Evolutionary conservation across 768 basidiomycete species (phyloP), one percentile per base, ranked within the genome.

Genomic region (Daedalea quercina): DNA sequence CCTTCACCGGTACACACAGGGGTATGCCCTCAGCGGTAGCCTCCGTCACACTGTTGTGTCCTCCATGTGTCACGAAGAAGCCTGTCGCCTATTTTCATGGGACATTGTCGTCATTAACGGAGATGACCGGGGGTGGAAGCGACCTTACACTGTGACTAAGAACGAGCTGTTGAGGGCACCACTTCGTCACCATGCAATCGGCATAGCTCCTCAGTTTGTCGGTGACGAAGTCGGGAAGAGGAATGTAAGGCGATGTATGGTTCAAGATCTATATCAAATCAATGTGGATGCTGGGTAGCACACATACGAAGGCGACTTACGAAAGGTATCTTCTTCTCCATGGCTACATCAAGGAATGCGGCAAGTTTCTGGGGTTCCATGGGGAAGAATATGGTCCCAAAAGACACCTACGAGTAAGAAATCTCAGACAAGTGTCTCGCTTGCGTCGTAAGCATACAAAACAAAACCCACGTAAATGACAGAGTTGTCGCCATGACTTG

Each of bases 111-210:
- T 31, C 28, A 31, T 31, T 31, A 31, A n/a, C n/a, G n/a, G n/a
- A n/a, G n/a, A n/a, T n/a, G n/a, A n/a, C n/a, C n/a, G n/a, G n/a
- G n/a, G n/a, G n/a, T n/a, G n/a, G n/a, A n/a, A n/a, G n/a, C n/a
- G n/a, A n/a, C 4, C 62, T 28, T 31, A 63, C 62, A 2, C 49
- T 46, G 33, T 63, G 62, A 7, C 44, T 40, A 13, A 63, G 52
- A 20, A 64, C 57, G 33, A 55, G 46, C 47, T 62, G 58, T 44
- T 64, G 63, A 1, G 60, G 63, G 15, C 55, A 51, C 63, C 60
- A 62, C 4, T 46, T 35, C 7, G 59, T 58, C n/a, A 64, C 41
- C 17, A 60, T 15, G 31, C 58, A 60, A 31, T 53, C 41, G 3
- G 47, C 53, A 22, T 51, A 60, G 19, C 31, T 25, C 11, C 54